A percentile compares a stretch with the other conserved stretches of the same genome.
phyloP scores from a whole-genome alignment of 139 green algal genomes.

The Chlamydomonas sphaeroides region DNA sequence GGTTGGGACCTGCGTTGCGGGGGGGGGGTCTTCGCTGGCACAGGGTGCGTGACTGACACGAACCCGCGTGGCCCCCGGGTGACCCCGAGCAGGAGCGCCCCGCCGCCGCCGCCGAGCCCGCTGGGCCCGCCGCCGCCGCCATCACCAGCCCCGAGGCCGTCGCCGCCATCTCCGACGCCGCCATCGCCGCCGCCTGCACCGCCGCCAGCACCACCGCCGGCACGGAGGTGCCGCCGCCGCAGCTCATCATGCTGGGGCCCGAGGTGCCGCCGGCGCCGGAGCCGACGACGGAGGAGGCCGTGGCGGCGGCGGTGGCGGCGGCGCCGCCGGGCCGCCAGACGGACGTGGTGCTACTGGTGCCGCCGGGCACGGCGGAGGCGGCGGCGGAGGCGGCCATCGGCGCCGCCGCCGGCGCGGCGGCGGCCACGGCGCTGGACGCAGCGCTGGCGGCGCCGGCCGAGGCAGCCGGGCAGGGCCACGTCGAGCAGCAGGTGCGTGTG shows the following conservation, averaged over 20 bases:
- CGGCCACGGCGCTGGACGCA: not conserved
- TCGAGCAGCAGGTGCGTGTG: too few relatives aligned
- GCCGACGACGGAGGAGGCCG: not conserved
- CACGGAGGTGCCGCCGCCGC: conserved; percentile 18
- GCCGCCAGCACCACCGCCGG: not conserved
- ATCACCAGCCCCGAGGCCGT: not conserved
- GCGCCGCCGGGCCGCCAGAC: not conserved
- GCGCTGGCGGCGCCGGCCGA: not conserved
- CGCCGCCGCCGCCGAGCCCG: not conserved
- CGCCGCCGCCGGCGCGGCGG: not conserved
- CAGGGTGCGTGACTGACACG: too few relatives aligned
- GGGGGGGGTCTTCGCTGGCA: too few relatives aligned
- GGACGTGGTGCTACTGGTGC: conserved; percentile 17
- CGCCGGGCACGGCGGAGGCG: conserved; percentile 12
- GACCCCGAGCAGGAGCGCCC: not conserved
- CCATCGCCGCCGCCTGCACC: conserved; percentile 19
- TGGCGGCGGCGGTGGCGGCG: not conserved
- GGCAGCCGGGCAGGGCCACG: too few relatives aligned
- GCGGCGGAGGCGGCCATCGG: conserved; percentile 18
- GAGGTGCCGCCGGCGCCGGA: not conserved
- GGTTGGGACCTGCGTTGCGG: too few relatives aligned
- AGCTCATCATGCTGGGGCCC: conserved; percentile 9
- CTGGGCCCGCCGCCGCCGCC: not conserved
- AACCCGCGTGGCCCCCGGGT: too few relatives aligned
- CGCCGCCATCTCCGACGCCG: conserved; percentile 17